These are phyloP conservation scores for Fusarium albosuccineum DNA, from an alignment of 2,329 filamentous ascomycete genomes.

Conservation along the genomic window DNA sequence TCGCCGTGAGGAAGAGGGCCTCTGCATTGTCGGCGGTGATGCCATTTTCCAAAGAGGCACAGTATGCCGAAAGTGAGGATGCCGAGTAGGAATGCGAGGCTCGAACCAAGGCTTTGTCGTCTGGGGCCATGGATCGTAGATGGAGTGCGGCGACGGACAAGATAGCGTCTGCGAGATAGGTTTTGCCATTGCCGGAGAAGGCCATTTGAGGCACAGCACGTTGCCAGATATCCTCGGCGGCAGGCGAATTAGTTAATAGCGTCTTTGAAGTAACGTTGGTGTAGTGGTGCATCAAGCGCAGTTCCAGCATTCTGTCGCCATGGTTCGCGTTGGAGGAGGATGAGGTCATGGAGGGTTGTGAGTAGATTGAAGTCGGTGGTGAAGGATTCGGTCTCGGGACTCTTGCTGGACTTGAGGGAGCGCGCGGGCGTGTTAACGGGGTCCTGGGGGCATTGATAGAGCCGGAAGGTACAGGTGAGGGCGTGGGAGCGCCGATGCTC, in stretches of 20 bases:
- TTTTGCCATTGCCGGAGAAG: slow-evolving; percentile 68
- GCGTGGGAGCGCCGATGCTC: slow-evolving; percentile 42
- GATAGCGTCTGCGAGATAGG: slow-evolving; percentile 73
- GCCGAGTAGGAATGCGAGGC: slow-evolving; percentile 76
- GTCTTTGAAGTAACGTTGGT: slow-evolving; percentile 72
- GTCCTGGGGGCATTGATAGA: slow-evolving; percentile 40
- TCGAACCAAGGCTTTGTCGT: slow-evolving; percentile 71
- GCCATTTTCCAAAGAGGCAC: slow-evolving; percentile 66
- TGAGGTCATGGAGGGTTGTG: slow-evolving; percentile 46
- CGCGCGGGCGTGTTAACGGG: slow-evolving; percentile 42
- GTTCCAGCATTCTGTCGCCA: slow-evolving; percentile 66
- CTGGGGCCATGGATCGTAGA: slow-evolving; percentile 66
- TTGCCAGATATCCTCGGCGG: slow-evolving; percentile 70
- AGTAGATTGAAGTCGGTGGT: slow-evolving; percentile 52
- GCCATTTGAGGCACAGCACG: slow-evolving; percentile 71
- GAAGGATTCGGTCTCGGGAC: slow-evolving; percentile 42
- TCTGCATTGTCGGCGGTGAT: slow-evolving; percentile 72
- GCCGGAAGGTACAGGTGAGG: slow-evolving; percentile 39
- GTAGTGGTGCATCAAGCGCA: slow-evolving; percentile 75
- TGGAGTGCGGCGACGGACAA: slow-evolving; percentile 75
- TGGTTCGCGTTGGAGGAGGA: slow-evolving; percentile 51
- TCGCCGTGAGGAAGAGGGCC: slow-evolving; percentile 71
- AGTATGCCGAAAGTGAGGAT: slow-evolving; percentile 72
- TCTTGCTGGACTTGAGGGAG: slow-evolving; percentile 36
- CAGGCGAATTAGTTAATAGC: slow-evolving; percentile 65